Evolutionary conservation across 305 asterid genomes (phyloP), one percentile per base, ranked within the genome.

Genomic region (Solanum hybrid): DNA sequence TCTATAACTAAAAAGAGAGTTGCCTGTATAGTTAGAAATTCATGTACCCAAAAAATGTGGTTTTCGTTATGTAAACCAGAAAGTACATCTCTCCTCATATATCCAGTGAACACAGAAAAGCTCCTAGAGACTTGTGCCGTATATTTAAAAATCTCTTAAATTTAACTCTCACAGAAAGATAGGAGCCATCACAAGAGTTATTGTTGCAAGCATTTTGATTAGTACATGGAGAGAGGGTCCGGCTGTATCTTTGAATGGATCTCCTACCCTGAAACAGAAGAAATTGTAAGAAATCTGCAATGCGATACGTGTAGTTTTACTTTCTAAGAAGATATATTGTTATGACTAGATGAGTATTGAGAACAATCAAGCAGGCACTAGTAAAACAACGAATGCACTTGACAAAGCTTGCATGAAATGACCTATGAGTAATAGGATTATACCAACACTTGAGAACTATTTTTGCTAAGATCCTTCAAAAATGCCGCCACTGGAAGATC

Each of bases 141-240:
- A 88, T 78, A 51, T 22, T 60, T 79, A 22, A 88, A 88, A 40
- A 88, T 51, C 84, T n/a, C 36, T 69, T 34, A 73, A 37, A n/a
- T 35, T 73, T 9, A 51, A 81, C 88, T 89, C 90, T 96, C 95
- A 97, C 91, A 97, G 95, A 93, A 96, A 97, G 36, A 97, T 76
- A 5, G 99, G 99, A 89, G 99, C 99, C 99, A 97, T 97, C 81
- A 97, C 99, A 35, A 97, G 99, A 85, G 99, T 97, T 51, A 97
- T 97, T 11, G 99, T 97, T 69, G 99, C 99, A 92, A 97, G 95
- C 99, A 97, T 95, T 91, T 97, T 97, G 89, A 97, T 97, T 37
- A 97, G 98, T 34, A 97, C 99, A 87, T 97, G 99, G 88, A 97
- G 89, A 26, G 99, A 97, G 85, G 99, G 99, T 37, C 99, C 99